A percentile compares a stretch with the other conserved stretches of the same genome.
phyloP scores from a whole-genome alignment of 768 basidiomycete genomes.

The Suillus fuscotomentosus region DNA sequence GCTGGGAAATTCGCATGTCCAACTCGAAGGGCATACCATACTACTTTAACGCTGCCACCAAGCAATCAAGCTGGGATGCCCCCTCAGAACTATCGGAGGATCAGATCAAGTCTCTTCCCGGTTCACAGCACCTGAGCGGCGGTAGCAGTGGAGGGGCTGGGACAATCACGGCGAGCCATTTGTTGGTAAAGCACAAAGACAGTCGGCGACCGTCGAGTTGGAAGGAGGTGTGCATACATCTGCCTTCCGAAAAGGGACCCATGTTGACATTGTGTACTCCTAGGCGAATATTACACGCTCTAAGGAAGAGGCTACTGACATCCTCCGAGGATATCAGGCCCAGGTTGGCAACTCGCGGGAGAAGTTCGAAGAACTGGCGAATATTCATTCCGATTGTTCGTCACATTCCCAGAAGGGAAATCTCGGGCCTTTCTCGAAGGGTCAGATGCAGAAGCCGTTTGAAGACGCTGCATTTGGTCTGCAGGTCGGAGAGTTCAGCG shows the following conservation, averaged over 20 bases:
- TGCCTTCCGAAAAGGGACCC: slow-evolving; percentile 3
- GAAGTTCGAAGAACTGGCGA: slow-evolving; percentile 78
- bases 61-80: slow-evolving; percentile 76
- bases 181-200: slow-evolving; percentile 87
- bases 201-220: slow-evolving; percentile 80
- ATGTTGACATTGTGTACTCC: slow-evolving; percentile 1
- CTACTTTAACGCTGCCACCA: slow-evolving; percentile 77
- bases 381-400: slow-evolving; percentile 82
- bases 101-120: slow-evolving; percentile 61
- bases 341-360: slow-evolving; percentile 33
- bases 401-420: slow-evolving; percentile 83
- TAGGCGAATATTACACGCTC: slow-evolving; percentile 79
- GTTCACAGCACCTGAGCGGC: slow-evolving; percentile 48
- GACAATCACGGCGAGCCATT: slow-evolving; percentile 90
- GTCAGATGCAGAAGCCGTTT: slow-evolving; percentile 97
- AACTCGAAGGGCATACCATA: slow-evolving; percentile 77
- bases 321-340: slow-evolving; percentile 61
- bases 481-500: slow-evolving; percentile 74
- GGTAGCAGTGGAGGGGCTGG: slow-evolving; percentile 28
- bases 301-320: slow-evolving; percentile 86
- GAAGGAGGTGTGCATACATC: slow-evolving; percentile 62
- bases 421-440: slow-evolving; percentile 79
- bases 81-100: slow-evolving; percentile 63
- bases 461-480: slow-evolving; percentile 84
- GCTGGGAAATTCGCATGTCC: slow-evolving; percentile 90